Evolutionary conservation across 2,329 filamentous ascomycete species (phyloP).

Genomic region (Colletotrichum noveboracense): DNA sequence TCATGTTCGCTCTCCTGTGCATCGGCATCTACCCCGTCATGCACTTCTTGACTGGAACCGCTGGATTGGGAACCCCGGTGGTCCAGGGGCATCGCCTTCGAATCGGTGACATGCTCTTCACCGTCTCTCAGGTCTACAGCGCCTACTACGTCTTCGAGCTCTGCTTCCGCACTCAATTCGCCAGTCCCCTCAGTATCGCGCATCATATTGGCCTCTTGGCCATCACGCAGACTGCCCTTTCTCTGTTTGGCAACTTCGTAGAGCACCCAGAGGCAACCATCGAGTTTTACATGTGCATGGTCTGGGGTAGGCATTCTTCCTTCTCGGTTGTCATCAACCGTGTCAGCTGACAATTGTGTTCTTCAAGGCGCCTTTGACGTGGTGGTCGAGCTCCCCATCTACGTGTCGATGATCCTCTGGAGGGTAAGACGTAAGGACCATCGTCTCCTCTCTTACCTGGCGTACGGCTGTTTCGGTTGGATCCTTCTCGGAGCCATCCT

Average conservation of each 20-base stretch:
- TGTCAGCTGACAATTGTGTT: not conserved
- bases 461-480: slow-evolving; percentile 2
- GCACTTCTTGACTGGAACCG: slow-evolving; percentile 6
- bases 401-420: slow-evolving; percentile 20
- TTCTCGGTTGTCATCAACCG: fast-evolving
- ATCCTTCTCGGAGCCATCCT: not conserved
- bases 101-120: slow-evolving; percentile 20
- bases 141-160: slow-evolving; percentile 25
- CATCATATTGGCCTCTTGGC: slow-evolving; percentile 22
- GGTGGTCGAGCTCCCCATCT: slow-evolving; percentile 17
- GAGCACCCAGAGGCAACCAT: slow-evolving; percentile 10
- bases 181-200: slow-evolving; percentile 20
- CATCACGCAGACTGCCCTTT: slow-evolving; percentile 18
- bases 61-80: not conserved
- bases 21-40: slow-evolving; percentile 19
- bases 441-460: not conserved
- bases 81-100: slow-evolving; percentile 3
- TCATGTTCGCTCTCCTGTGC: slow-evolving; percentile 9
- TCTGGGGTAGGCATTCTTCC: slow-evolving; percentile 5
- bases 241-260: slow-evolving; percentile 9
- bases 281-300: slow-evolving; percentile 23
- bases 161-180: slow-evolving; percentile 19
- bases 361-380: slow-evolving; percentile 9
- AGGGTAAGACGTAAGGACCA: slow-evolving; percentile 2
- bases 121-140: slow-evolving; percentile 16